Percentiles rank a stretch among this genome's conserved stretches.
These are phyloP conservation scores for Pluteus cervinus DNA, from an alignment of 768 basidiomycete species.

Conservation along the genomic window DNA sequence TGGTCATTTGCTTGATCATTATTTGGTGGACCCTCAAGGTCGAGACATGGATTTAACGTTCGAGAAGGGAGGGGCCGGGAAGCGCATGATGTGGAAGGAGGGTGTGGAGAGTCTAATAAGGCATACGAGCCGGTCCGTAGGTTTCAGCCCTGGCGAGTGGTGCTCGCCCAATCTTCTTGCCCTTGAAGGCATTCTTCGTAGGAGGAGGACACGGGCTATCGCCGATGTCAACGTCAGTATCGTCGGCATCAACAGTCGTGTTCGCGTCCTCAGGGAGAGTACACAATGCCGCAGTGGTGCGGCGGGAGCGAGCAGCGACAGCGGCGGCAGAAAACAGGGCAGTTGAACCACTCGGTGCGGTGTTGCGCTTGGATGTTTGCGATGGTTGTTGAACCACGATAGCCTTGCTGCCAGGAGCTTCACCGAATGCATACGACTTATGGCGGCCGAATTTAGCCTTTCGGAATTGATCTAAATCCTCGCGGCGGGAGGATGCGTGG, in stretches of 20 bases:
- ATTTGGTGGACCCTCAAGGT: too few relatives aligned
- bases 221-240: slow-evolving; percentile 72
- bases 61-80: too few relatives aligned
- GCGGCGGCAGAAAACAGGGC: slow-evolving; percentile 62
- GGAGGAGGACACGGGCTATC: slow-evolving; percentile 88
- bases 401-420: slow-evolving; percentile 41
- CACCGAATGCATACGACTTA: slow-evolving; percentile 92
- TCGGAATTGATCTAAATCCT: slow-evolving; percentile 90
- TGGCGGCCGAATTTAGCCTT: slow-evolving; percentile 83
- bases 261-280: slow-evolving; percentile 69
- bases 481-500: slow-evolving; percentile 71
- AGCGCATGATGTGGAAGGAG: too few relatives aligned
- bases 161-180: slow-evolving; percentile 46
- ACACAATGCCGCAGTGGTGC: slow-evolving; percentile 40
- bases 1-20: too few relatives aligned
- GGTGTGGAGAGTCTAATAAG: slow-evolving; percentile 26
- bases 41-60: too few relatives aligned
- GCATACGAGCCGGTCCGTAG: slow-evolving; percentile 57
- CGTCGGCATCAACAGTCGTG: slow-evolving; percentile 55
- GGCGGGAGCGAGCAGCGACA: slow-evolving; percentile 59
- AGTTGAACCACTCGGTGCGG: slow-evolving; percentile 47
- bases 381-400: slow-evolving; percentile 31
- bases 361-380: slow-evolving; percentile 57
- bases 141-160: slow-evolving; percentile 62
- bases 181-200: slow-evolving; percentile 52